Conservation (phyloP, 768 basidiomycete genomes). For the Nidularia pulvinata region DNA sequence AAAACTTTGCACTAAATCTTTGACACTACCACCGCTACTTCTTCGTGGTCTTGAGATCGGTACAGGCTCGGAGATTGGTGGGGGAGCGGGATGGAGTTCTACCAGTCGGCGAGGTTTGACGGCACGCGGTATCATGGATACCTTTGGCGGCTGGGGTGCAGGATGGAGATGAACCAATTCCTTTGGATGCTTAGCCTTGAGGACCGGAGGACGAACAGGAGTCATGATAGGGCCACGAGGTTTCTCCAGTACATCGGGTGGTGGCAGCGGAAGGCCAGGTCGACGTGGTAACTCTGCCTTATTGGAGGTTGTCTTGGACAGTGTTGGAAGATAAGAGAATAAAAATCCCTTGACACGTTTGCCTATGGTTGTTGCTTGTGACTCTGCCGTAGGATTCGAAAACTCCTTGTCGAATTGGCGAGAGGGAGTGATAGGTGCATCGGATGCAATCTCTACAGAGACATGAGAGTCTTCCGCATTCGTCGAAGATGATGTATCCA, state of each 20-base stretch:
- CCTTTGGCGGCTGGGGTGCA: slow-evolving; percentile 38
- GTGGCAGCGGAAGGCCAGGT: slow-evolving; percentile 55
- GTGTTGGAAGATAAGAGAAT: slow-evolving; percentile 58
- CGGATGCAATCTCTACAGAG: background rate
- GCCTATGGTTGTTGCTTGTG: slow-evolving; percentile 32
- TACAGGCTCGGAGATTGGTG: slow-evolving; percentile 18
- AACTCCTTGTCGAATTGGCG: background rate
- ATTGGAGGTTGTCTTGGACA: slow-evolving; percentile 35
- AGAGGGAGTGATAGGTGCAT: background rate
- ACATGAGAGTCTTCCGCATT: slow-evolving; percentile 1
- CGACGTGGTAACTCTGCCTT: slow-evolving; percentile 14
- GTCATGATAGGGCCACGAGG: slow-evolving; percentile 57
- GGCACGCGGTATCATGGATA: slow-evolving; percentile 42
- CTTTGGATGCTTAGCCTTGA: slow-evolving; percentile 52
- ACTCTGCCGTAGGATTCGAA: background rate
- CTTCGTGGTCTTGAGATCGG: slow-evolving; percentile 37
- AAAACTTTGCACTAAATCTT: slow-evolving; percentile 66
- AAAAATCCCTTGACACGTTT: slow-evolving; percentile 55
- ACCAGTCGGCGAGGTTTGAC: slow-evolving; percentile 46
- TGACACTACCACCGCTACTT: slow-evolving; percentile 72
- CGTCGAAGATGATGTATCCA: background rate
- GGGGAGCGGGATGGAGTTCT: slow-evolving; percentile 47
- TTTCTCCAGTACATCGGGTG: slow-evolving; percentile 47
- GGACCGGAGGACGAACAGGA: slow-evolving; percentile 49
- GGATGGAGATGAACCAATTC: slow-evolving; percentile 65